A percentile compares a stretch with the other conserved stretches of the same genome.
Conservation (phyloP, 441 rosid species). For the Pelargonium fulgidum region DNA sequence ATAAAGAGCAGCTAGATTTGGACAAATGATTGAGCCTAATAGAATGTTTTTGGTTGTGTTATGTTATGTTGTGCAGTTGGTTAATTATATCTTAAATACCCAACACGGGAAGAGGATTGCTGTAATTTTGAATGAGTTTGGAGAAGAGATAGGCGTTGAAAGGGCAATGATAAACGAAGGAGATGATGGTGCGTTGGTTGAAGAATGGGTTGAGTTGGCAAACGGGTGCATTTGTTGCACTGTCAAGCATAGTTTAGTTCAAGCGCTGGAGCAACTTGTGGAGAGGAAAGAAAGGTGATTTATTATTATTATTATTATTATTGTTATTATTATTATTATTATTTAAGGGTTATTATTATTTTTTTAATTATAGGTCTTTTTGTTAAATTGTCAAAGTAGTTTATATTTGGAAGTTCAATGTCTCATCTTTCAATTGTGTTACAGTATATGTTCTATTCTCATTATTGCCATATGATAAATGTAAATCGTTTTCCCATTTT, state of each 20-base stretch:
- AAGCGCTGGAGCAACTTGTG: constrained; percentile 88
- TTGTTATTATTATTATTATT: too few relatives aligned
- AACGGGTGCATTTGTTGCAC: constrained; percentile 92
- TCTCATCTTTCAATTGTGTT: neutral
- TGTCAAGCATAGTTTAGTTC: constrained; percentile 89
- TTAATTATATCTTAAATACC: constrained; percentile 61
- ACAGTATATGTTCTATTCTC: neutral
- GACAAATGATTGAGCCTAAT: neutral
- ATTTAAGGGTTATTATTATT: too few relatives aligned
- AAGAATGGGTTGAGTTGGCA: constrained; percentile 94
- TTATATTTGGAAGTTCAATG: neutral
- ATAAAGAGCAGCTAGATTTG: neutral
- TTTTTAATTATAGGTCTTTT: neutral
- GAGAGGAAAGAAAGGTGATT: constrained; percentile 64
- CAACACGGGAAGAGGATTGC: constrained; percentile 91
- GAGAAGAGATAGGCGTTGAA: constrained; percentile 94
- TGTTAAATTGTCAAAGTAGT: neutral
- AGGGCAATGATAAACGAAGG: constrained; percentile 97
- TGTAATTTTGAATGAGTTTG: constrained; percentile 90
- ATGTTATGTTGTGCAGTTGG: constrained; percentile 43
- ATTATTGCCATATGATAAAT: neutral
- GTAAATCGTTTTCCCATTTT: constrained; percentile 17
- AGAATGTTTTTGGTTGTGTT: neutral
- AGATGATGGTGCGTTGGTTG: constrained; percentile 73
- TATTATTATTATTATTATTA: too few relatives aligned